Evolutionary conservation across 352 stramenopile species (phyloP), one percentile per base, ranked within the genome.

Genomic region (Phytophthora sp.): DNA sequence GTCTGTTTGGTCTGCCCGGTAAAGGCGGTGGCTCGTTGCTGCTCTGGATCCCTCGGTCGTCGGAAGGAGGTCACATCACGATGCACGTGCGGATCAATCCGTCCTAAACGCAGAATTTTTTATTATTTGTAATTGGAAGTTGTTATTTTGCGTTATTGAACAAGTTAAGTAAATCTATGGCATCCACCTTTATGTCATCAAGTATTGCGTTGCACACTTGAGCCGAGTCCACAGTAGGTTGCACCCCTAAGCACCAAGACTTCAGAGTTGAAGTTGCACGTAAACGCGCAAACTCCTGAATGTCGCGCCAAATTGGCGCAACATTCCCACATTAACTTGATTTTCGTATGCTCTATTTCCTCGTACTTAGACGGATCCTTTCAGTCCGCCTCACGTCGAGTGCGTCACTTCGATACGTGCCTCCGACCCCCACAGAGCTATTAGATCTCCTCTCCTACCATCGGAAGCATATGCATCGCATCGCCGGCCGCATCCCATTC

Each of bases 1-100:
- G 71, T 38, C 15, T 71, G 2, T 42, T 67, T 1, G 66, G 66
- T 15, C 18, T 74, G 15, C 66, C 66, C 2, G 60, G 60, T 23
- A 59, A 55, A 29, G 60, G 60, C 9, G 66, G 66, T 18, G 66
- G 66, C 27, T 74, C 74, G 3, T 44, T 73, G 7, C 31, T 73
- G 20, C n/a, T 72, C 7, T 76, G 68, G 68, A 70, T 76, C 16
- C 64, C 68, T 35, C 57, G 63, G 21, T 73, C 68, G 16, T 73
- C 68, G 1, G 44, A 66, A 57, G 68, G 68, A n/a, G 68, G 68
- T 1, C 68, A 73, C 49, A 55, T 88, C n/a, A 74, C 77, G 29
- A 79, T 89, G 27, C 62, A 73, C 50, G 72, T 73, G 15, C 68
- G 77, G 39, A 66, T 88, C 54, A 90, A 83, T 29, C 50, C 64